Evolutionary conservation across 169 alveolate genomes (phyloP).

Genomic region (Eimeria brunetti): DNA sequence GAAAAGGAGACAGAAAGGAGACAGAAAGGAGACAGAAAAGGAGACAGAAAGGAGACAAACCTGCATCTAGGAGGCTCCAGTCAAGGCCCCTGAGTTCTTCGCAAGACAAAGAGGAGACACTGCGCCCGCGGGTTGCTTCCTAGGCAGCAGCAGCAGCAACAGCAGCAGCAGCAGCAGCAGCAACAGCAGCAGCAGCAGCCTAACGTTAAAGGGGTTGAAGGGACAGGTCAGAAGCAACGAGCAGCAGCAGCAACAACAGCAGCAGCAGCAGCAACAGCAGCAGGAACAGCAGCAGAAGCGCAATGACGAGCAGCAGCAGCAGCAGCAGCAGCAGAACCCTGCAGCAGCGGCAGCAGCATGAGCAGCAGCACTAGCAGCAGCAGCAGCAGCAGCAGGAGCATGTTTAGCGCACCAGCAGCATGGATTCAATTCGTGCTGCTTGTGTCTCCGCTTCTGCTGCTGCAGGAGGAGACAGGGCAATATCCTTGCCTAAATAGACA

Average conservation of each 20-base stretch:
- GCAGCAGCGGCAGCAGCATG: too few relatives aligned
- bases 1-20: background rate
- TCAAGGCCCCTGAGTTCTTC: background rate
- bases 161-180: background rate
- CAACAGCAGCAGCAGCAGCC: background rate
- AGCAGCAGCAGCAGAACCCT: background rate
- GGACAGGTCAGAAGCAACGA: too few relatives aligned
- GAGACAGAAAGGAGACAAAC: background rate
- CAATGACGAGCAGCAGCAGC: background rate
- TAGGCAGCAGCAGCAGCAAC: background rate
- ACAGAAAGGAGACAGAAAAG: background rate
- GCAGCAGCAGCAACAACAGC: too few relatives aligned
- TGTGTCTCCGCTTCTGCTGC: background rate
- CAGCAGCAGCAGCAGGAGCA: background rate
- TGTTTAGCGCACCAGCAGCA: background rate
- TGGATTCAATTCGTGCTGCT: background rate
- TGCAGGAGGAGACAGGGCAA: background rate
- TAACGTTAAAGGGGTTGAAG: background rate
- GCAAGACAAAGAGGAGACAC: background rate
- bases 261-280: background rate
- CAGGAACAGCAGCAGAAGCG: background rate
- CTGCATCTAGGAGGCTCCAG: slow-evolving; percentile 26
- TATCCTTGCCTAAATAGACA: background rate
- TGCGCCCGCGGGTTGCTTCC: slow-evolving; percentile 9
- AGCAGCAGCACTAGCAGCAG: too few relatives aligned